Percentiles rank a stretch among this genome's conserved stretches.
Conservation (phyloP, 2,329 filamentous ascomycete species). For the Periconia macrospinosa region DNA sequence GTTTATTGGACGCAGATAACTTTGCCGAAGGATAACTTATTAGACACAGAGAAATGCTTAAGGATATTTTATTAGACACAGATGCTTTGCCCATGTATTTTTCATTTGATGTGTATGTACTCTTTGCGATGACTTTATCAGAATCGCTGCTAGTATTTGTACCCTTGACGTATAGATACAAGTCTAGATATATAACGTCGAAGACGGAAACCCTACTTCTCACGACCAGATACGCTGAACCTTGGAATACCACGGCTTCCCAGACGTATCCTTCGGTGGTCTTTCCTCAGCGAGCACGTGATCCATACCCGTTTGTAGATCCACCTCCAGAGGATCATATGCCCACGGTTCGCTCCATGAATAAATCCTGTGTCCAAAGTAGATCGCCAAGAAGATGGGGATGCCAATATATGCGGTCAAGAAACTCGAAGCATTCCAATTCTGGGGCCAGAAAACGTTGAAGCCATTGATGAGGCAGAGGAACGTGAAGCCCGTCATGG, state of each 20-base stretch:
- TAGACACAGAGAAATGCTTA: too few species aligned
- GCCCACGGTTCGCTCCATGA: constrained; percentile 55
- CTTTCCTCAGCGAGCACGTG: constrained; percentile 36
- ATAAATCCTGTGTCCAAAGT: constrained; percentile 55
- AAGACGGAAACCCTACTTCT: not conserved
- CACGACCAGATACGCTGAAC: constrained; percentile 22
- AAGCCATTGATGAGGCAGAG: constrained; percentile 77
- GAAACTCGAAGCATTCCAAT: constrained; percentile 67
- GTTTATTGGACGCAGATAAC: too few species aligned
- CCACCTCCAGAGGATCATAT: constrained; percentile 52
- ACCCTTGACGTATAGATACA: too few species aligned
- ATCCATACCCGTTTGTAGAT: constrained; percentile 51
- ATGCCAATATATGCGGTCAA: constrained; percentile 68
- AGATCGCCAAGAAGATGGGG: constrained; percentile 61
- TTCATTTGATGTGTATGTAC: too few species aligned
- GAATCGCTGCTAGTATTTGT: too few species aligned
- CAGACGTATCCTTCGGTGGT: constrained; percentile 22
- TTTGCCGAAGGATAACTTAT: too few species aligned
- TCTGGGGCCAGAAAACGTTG: constrained; percentile 68
- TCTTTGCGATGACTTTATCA: too few species aligned
- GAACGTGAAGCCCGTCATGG: constrained; percentile 60
- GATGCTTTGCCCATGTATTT: too few species aligned
- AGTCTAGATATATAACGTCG: too few species aligned
- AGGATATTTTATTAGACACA: too few species aligned
- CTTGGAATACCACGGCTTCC: constrained; percentile 27